These are phyloP conservation scores for Rhodotorula toruloides DNA, from an alignment of 768 basidiomycete species.

Conservation along the genomic window DNA sequence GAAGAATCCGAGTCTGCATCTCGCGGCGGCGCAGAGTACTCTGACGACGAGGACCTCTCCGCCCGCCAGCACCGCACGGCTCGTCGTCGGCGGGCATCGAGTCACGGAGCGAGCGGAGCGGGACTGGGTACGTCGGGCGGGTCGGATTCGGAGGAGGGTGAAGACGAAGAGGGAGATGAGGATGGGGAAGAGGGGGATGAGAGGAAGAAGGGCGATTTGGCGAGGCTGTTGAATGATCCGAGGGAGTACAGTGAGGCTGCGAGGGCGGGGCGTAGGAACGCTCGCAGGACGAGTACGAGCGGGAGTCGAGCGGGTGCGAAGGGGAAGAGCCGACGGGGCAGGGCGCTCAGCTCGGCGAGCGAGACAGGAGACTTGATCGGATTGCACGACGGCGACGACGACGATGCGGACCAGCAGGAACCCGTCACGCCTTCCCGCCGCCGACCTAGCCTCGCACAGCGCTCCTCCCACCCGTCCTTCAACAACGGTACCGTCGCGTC, in stretches of 20 bases:
- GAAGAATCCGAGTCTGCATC: too few relatives aligned
- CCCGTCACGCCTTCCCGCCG: too few relatives aligned
- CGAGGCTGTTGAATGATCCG: slow-evolving; percentile 24
- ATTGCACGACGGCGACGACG: too few relatives aligned
- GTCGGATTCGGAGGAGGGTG: slow-evolving; percentile 27
- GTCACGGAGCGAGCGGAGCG: not conserved
- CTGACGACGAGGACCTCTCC: slow-evolving; percentile 16
- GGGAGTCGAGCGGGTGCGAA: not conserved
- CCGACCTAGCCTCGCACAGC: too few relatives aligned
- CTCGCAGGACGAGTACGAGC: not conserved
- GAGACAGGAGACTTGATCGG: slow-evolving; percentile 31
- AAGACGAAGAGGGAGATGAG: slow-evolving; percentile 14
- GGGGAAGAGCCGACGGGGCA: not conserved
- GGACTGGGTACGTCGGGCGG: slow-evolving; percentile 12
- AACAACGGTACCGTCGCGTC: too few relatives aligned
- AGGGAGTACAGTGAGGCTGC: slow-evolving; percentile 30
- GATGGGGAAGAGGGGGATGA: not conserved
- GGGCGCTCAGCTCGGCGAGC: slow-evolving; percentile 14
- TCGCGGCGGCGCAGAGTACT: not conserved
- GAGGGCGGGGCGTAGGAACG: slow-evolving; percentile 20
- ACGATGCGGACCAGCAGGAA: slow-evolving; percentile 44
- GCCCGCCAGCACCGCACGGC: not conserved
- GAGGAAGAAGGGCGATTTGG: slow-evolving; percentile 26
- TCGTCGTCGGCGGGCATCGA: not conserved
- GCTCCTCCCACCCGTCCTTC: too few relatives aligned